A percentile compares a stretch with the other conserved stretches of the same genome.
phyloP scores from a whole-genome alignment of 768 basidiomycete species.

The Tylopilus rubrobrunneus region DNA sequence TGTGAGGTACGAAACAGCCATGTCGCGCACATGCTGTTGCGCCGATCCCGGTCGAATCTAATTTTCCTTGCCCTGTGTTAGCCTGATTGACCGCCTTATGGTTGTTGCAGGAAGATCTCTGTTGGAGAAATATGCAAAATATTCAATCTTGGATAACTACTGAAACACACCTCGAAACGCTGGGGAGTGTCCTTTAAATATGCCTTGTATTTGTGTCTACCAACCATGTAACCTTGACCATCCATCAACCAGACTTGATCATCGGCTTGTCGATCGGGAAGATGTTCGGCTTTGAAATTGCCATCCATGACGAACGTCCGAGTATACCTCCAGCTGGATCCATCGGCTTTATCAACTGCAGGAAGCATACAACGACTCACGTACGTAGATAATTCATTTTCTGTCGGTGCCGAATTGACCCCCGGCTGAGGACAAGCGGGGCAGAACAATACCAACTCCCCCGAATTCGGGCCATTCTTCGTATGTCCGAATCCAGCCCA shows the following conservation, averaged over 20 bases:
- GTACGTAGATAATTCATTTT: too few relatives aligned
- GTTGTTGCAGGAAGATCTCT: not conserved
- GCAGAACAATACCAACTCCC: conserved; percentile 14
- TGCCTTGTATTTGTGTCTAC: too few relatives aligned
- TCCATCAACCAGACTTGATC: not conserved
- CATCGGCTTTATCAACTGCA: too few relatives aligned
- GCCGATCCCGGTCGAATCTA: not conserved
- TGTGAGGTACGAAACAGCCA: not conserved
- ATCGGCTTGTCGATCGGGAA: not conserved
- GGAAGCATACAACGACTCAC: too few relatives aligned
- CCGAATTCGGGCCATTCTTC: not conserved
- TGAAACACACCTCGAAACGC: not conserved
- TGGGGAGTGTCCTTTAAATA: not conserved
- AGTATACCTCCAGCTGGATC: not conserved
- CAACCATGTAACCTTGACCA: not conserved
- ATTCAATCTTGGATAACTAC: too few relatives aligned
- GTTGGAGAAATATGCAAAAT: too few relatives aligned
- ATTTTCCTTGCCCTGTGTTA: not conserved
- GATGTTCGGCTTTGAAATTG: not conserved
- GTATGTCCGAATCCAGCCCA: conserved; percentile 10
- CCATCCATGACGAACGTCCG: not conserved
- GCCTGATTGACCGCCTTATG: conserved; percentile 1
- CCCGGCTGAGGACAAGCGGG: conserved; percentile 17
- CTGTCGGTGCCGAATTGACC: too few relatives aligned
- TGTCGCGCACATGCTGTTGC: not conserved